Percentiles rank a stretch among this genome's conserved stretches.
Conservation (phyloP, 2,329 filamentous ascomycete species). For the Diaporthe ilicicola region DNA sequence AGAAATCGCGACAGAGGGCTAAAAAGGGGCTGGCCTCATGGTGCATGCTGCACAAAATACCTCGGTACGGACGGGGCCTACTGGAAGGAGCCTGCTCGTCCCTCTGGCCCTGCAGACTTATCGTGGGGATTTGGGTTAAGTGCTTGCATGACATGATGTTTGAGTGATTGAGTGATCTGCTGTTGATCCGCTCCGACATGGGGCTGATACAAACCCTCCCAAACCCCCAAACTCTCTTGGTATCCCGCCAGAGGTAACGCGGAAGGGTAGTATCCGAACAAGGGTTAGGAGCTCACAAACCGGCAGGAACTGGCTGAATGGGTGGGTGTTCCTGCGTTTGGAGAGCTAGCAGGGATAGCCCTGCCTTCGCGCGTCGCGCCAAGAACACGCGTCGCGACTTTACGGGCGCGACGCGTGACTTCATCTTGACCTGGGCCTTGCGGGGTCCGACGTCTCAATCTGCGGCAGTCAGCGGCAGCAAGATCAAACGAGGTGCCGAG, state of each 20-base stretch:
- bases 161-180: background rate
- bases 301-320: no score
- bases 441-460: conserved; percentile 17
- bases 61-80: no score
- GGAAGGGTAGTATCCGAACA: background rate
- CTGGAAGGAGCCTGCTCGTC: background rate
- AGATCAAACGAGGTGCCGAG: background rate
- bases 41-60: background rate
- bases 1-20: background rate
- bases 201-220: background rate
- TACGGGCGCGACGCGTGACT: background rate
- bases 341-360: background rate
- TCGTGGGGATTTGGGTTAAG: conserved; percentile 7
- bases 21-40: background rate
- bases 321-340: background rate
- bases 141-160: conserved; percentile 9
- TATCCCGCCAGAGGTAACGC: no score
- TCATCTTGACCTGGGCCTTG: background rate
- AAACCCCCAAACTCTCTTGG: no score
- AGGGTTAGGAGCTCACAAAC: background rate
- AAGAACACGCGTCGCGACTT: conserved; percentile 15
- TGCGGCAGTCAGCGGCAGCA: conserved; percentile 10
- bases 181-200: background rate
- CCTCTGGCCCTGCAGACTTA: background rate
- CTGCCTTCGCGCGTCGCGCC: background rate